Evolutionary conservation across 1,284 basidiomycete genomes (phyloP).

Genomic region (Afroboletus lepidellus): DNA sequence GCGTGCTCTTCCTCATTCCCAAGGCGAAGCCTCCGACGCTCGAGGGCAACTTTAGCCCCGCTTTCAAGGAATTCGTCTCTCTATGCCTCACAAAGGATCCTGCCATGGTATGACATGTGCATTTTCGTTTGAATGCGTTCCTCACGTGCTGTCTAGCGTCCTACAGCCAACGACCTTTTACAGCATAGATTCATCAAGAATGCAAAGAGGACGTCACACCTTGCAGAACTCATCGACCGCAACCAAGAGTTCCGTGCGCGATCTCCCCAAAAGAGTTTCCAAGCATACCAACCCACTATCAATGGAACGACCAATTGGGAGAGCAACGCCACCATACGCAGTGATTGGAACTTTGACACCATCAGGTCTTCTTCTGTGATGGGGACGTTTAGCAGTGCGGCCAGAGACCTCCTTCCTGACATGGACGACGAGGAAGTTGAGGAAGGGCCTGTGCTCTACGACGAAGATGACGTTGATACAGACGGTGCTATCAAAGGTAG

Average conservation of each 20-base stretch:
- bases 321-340: slow-evolving; percentile 68
- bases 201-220: slow-evolving; percentile 77
- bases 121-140: slow-evolving; percentile 8
- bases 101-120: slow-evolving; percentile 50
- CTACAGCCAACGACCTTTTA: slow-evolving; percentile 87
- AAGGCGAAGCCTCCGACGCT: slow-evolving; percentile 92
- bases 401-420: slow-evolving; percentile 60
- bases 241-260: slow-evolving; percentile 68
- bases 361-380: slow-evolving; percentile 71
- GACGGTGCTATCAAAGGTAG: slow-evolving; percentile 64
- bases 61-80: slow-evolving; percentile 92
- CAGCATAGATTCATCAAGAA: slow-evolving; percentile 89
- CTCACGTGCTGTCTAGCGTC: slow-evolving; percentile 56
- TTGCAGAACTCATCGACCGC: slow-evolving; percentile 86
- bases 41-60: slow-evolving; percentile 79
- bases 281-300: slow-evolving; percentile 54
- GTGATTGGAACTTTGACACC: slow-evolving; percentile 96
- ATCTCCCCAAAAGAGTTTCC: slow-evolving; percentile 53
- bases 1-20: slow-evolving; percentile 93
- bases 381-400: slow-evolving; percentile 70
- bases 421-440: slow-evolving; percentile 53
- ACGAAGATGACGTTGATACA: slow-evolving; percentile 57
- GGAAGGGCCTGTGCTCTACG: slow-evolving; percentile 40
- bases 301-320: slow-evolving; percentile 64
- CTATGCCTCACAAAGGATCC: slow-evolving; percentile 94